Base-by-base conservation (phyloP, 768 basidiomycete species). In the Trametes sanguinea region DNA sequence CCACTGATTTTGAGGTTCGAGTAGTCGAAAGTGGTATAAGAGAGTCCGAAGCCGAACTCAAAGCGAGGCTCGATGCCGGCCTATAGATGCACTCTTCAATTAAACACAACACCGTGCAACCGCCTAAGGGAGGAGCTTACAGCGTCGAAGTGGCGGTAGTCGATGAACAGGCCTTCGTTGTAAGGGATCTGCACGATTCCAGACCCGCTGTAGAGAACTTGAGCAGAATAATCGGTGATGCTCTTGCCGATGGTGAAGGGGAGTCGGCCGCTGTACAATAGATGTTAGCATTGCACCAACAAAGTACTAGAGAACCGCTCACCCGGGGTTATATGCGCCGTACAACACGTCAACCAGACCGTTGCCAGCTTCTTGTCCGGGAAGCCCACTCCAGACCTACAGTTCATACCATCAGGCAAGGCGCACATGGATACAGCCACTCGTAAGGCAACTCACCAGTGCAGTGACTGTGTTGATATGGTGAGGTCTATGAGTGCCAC, bases 31-130 rank as follows among this genome's bases (percentile, higher is more conserved):
- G 76, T 81, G 40, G 94, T 89, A 76, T 97, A 97, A 60, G 87
- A 89, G 69, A 95, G 71, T 0, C 94, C 94, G 68, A 86, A 95
- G 4, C 94, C 94, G 70, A 96, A 97, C 69, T 92, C 90, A 66
- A 85, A 93, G 37, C 89, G 88, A 0, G 92, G 92, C 0, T 80
- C 79, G 59, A 92, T 90, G 61, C 85, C 82, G 69, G 82, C 75
- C 82, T 87, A 37, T 33, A 56, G 83, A 83, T 69, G 29, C 14
- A 5, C 16, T 13, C 4, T 27, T 48, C 16, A 13, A 29, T 16
- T 27, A 43, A 4, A 5, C 4, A 4, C 14, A n/a, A 8, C 30
- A 16, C 8, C 35, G 13, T 7, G 4, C 22, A 5, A 27, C 7
- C 33, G 2, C 0, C 39, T 6, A 14, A 4, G 0, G 6, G 35